Evolutionary conservation across 164 flowering plant species (phyloP), one percentile per base, ranked within the genome.

Genomic region (Macadamia tetraphylla): DNA sequence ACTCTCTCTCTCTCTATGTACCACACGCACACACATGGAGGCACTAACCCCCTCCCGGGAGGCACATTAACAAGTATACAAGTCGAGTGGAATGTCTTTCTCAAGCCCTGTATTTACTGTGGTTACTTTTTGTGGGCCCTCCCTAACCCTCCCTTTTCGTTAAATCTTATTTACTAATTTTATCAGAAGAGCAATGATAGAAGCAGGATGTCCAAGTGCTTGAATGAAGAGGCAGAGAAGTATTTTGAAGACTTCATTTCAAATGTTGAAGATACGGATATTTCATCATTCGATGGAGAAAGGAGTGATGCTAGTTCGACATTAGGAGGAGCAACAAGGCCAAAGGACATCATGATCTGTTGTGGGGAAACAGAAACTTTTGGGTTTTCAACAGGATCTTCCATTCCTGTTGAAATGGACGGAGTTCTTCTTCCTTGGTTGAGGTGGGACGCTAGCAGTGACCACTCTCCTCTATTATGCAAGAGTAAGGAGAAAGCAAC

Each of bases 251-350:
- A 87, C 57, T 95, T 95, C 79, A 78, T 91, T 62, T 89, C 85
- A 51, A 95, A 88, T 81, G 84, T 95, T 66, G 99, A 95, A 81
- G 99, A 95, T 64, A 90, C 98, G 13, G 98, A 95, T 73, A 76
- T 95, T 40, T 92, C 98, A 65, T 95, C 99, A 13, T 67, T 90
- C 71, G 99, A 95, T 79, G 99, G 94, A 58, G 99, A 92, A 83
- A 85, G 88, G 73, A 95, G 99, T 75, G 99, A 95, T 63, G 82
- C 85, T 43, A 88, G 97, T 75, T 94, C 96, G 10, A 79, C 78
- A 58, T 58, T 90, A 31, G 94, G 91, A 60, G 88, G 87, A 66
- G 23, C 23, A 23, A 76, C 67, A 56, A 81, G 74, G 71, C 44
- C 74, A 75, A 76, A 66, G 64, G 76, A 77, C 43, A 70, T 63